Percentiles rank a stretch among this genome's conserved stretches.
Evolutionary conservation across 768 basidiomycete genomes (phyloP).

Genomic region (Russula olivacea): DNA sequence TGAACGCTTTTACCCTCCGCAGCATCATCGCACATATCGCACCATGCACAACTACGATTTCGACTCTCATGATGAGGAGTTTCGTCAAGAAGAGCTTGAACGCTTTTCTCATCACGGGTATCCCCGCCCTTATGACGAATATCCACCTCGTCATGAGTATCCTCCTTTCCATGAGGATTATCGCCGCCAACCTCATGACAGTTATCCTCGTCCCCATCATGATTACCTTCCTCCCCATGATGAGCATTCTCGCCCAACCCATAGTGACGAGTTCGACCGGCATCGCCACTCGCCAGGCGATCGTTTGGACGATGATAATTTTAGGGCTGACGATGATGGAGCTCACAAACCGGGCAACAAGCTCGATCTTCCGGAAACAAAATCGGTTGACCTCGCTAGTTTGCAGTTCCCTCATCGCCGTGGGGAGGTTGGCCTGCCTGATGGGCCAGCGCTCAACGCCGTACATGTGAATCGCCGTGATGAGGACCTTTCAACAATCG

Average conservation of each 20-base stretch:
- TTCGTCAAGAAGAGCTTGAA: background rate
- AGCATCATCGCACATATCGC: background rate
- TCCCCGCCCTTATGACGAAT: background rate
- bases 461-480: background rate
- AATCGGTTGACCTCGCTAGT: slow-evolving; percentile 9
- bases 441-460: background rate
- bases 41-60: background rate
- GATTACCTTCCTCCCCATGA: background rate
- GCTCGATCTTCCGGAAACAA: background rate
- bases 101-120: background rate
- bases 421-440: background rate
- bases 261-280: background rate
- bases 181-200: background rate
- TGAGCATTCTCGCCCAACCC: background rate
- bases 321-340: background rate
- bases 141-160: background rate
- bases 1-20: background rate
- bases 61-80: background rate
- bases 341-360: background rate
- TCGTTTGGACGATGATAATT: background rate
- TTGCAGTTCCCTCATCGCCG: slow-evolving; percentile 2
- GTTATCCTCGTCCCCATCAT: background rate
- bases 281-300: background rate
- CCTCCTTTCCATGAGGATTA: background rate
- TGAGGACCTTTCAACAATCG: background rate